These are phyloP conservation scores for Tolypocladium ovalisporum DNA, from an alignment of 2,329 filamentous ascomycete genomes.

Conservation along the genomic window DNA sequence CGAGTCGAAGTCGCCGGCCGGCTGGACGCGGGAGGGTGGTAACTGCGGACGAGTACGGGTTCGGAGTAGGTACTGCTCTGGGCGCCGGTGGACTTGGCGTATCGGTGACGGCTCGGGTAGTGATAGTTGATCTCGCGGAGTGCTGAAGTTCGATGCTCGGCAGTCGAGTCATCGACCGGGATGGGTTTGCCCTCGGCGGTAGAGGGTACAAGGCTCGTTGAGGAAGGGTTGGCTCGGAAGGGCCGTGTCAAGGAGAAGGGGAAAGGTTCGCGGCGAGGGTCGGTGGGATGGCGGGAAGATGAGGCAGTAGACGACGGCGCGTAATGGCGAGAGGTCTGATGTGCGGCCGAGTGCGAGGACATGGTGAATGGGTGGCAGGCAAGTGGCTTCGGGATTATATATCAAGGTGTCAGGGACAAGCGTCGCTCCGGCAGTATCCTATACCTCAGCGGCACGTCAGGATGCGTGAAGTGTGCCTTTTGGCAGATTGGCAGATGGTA, in stretches of 20 bases:
- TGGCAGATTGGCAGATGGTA: not conserved
- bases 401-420: not conserved
- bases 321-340: conserved; percentile 10
- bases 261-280: conserved; percentile 24
- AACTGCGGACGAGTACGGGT: conserved; percentile 55
- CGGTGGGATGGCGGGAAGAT: conserved; percentile 13
- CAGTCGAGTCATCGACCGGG: conserved; percentile 43
- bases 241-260: conserved; percentile 37
- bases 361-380: conserved; percentile 2
- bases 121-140: conserved; percentile 48
- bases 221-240: conserved; percentile 37
- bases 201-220: conserved; percentile 40
- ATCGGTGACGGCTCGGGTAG: conserved; percentile 45
- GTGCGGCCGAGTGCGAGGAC: conserved; percentile 9
- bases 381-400: not conserved
- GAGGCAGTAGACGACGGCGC: conserved; percentile 11
- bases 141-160: conserved; percentile 46
- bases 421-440: not conserved
- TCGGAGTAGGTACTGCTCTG: conserved; percentile 50
- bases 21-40: conserved; percentile 35
- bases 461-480: not conserved
- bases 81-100: conserved; percentile 44
- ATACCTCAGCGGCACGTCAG: not conserved
- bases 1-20: conserved; percentile 19
- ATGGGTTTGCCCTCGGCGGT: conserved; percentile 46